Evolutionary conservation across 2,329 filamentous ascomycete genomes (phyloP), one percentile per base, ranked within the genome.

Genomic region (Claviceps pazoutovae): DNA sequence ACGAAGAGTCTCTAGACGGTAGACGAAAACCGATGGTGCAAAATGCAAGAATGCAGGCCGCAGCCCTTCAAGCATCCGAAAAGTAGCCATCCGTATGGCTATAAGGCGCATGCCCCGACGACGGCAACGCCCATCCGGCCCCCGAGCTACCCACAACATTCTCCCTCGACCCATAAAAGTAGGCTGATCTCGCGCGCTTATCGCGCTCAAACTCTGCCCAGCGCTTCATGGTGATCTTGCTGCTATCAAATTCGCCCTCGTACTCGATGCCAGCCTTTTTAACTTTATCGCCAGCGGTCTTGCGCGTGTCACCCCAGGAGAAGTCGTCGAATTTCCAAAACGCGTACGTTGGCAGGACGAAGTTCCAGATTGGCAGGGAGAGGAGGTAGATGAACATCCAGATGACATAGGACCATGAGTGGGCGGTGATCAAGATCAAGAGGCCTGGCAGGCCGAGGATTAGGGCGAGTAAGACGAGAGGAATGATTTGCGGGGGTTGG

Each of bases 321-420:
- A 98, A 98, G 73, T 98, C 93, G 66, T 98, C 93, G 66, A 98
- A 98, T 72, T 98, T 97, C 93, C 93, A 98, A 75, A 91, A 98
- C 3, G 93, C 86, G 65, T 98, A 98, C 7, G 81, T 80, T 0
- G 93, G 93, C 8, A 98, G 81, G 39, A 98, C 76, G 66, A 98
- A 95, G 69, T 98, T 98, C 93, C 93, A 98, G 53, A 98, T 79
- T 0, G 94, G 94, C 1, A 98, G 80, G 1, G 93, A 95, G 46
- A 90, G 51, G 17, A 98, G 80, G 68, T 98, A 98, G 68, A 97
- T 93, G 44, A 93, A 66, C 93, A 98, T 97, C 93, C 93, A 98
- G 44, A 86, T 70, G 43, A 98, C 83, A 64, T 98, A 98, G 1
- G 87, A 85, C 78, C 84, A 84, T 41, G 88, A 88, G 68, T 97